Conservation (phyloP, 495 filamentous ascomycete genomes). For the Aspergillus wentii region DNA sequence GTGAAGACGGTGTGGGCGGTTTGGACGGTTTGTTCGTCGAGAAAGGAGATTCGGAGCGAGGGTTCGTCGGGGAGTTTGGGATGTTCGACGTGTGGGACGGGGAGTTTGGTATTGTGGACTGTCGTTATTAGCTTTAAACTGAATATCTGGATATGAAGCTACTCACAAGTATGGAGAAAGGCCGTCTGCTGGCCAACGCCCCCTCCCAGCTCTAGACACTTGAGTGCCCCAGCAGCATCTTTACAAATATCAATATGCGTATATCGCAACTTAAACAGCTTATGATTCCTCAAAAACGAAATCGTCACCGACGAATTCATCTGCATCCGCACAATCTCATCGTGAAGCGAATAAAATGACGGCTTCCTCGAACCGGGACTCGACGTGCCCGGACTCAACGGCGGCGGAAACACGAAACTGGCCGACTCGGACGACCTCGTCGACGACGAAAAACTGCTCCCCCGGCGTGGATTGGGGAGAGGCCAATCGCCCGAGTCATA, state of each 20-base stretch:
- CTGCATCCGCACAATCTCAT: constrained; percentile 32
- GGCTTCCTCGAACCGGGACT: constrained; percentile 28
- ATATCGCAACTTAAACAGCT: constrained; percentile 41
- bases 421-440: constrained; percentile 35
- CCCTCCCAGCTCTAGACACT: constrained; percentile 36
- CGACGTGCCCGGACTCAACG: constrained; percentile 25
- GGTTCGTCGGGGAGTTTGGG: constrained; percentile 31
- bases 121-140: not conserved
- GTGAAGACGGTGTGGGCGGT: constrained; percentile 35
- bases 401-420: constrained; percentile 27
- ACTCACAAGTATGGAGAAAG: constrained; percentile 40
- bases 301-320: constrained; percentile 36
- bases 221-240: constrained; percentile 32
- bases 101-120: constrained; percentile 39
- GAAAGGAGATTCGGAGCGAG: constrained; percentile 37
- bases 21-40: constrained; percentile 43
- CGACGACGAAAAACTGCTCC: constrained; percentile 35
- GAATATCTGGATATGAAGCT: not conserved
- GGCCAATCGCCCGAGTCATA: constrained; percentile 34
- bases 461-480: constrained; percentile 24
- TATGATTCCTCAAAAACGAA: constrained; percentile 37
- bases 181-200: constrained; percentile 34
- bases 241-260: constrained; percentile 39
- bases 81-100: constrained; percentile 43
- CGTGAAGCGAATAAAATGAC: constrained; percentile 27